Conservation (phyloP, 2,329 filamentous ascomycete genomes). For the Boeremia lycopersici region DNA sequence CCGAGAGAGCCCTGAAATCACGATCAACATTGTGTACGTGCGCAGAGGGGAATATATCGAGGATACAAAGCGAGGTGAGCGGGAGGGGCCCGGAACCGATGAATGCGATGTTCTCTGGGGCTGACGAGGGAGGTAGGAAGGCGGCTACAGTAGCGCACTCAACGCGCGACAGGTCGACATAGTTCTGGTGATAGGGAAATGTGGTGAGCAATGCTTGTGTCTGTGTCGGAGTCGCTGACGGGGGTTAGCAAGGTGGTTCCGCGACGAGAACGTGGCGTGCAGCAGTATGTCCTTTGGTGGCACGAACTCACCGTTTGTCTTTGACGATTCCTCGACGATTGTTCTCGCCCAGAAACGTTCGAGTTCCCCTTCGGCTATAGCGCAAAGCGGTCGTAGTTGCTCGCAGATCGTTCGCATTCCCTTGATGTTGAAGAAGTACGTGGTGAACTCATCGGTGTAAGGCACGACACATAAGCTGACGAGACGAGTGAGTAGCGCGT, state of each 20-base stretch:
- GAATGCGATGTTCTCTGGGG: conserved; percentile 52
- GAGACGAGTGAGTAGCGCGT: conserved; percentile 46
- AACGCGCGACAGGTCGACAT: conserved; percentile 55
- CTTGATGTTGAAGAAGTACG: conserved; percentile 39
- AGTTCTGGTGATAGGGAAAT: conserved; percentile 60
- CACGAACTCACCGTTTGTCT: conserved; percentile 4
- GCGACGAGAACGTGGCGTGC: too few relatives aligned
- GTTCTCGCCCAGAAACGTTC: conserved; percentile 53
- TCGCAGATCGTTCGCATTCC: conserved; percentile 44
- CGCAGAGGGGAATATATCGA: conserved; percentile 41
- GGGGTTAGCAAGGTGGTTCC: background rate
- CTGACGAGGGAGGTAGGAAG: conserved; percentile 28
- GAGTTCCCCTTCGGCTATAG: conserved; percentile 53
- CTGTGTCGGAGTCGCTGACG: background rate
- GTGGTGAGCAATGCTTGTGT: conserved; percentile 30
- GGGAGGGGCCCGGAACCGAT: conserved; percentile 60
- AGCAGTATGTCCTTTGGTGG: background rate
- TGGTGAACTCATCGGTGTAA: conserved; percentile 25
- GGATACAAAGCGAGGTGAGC: conserved; percentile 55
- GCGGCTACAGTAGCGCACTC: conserved; percentile 53
- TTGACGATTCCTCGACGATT: conserved; percentile 31
- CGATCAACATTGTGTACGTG: conserved; percentile 53
- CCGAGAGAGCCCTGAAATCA: conserved; percentile 43
- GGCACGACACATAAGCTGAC: conserved; percentile 46
- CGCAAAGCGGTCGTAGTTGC: conserved; percentile 51